A percentile compares a stretch with the other conserved stretches of the same genome.
Evolutionary conservation across 768 basidiomycete species (phyloP).

Genomic region (Psilocybe sp.): DNA sequence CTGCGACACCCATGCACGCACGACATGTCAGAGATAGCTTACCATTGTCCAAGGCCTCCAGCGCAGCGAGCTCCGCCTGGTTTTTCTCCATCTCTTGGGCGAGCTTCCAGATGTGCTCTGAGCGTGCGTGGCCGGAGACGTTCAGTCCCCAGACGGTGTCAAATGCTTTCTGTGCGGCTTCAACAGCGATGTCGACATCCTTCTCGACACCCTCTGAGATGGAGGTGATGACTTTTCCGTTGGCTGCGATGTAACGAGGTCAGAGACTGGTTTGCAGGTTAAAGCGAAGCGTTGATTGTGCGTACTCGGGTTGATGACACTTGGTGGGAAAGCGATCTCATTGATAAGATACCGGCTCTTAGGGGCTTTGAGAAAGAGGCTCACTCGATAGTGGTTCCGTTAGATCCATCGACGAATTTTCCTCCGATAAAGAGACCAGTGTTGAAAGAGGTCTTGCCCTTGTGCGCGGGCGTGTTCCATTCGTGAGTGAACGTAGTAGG

Average conservation of each 20-base stretch:
- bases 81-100: slow-evolving; percentile 62
- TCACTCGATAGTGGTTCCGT: slow-evolving; percentile 66
- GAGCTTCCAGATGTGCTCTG: slow-evolving; percentile 58
- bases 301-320: slow-evolving; percentile 57
- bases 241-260: slow-evolving; percentile 40
- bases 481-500: slow-evolving; percentile 38
- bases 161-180: slow-evolving; percentile 54
- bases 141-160: slow-evolving; percentile 72
- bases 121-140: slow-evolving; percentile 48
- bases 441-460: slow-evolving; percentile 51
- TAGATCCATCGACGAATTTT: slow-evolving; percentile 57
- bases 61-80: slow-evolving; percentile 62
- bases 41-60: slow-evolving; percentile 76
- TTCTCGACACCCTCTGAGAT: slow-evolving; percentile 59
- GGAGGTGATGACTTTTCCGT: slow-evolving; percentile 56
- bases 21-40: slow-evolving; percentile 46
- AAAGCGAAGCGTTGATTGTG: neutral
- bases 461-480: slow-evolving; percentile 55
- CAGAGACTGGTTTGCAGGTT: slow-evolving; percentile 26
- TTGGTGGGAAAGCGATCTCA: slow-evolving; percentile 14
- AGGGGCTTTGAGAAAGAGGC: slow-evolving; percentile 18
- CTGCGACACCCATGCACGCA: neutral
- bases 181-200: slow-evolving; percentile 78
- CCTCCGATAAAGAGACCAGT: slow-evolving; percentile 77
- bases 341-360: neutral